Percentiles rank a stretch among this genome's conserved stretches.
Conservation (phyloP, 2,329 filamentous ascomycete species). For the Neonectria neomacrospora region DNA sequence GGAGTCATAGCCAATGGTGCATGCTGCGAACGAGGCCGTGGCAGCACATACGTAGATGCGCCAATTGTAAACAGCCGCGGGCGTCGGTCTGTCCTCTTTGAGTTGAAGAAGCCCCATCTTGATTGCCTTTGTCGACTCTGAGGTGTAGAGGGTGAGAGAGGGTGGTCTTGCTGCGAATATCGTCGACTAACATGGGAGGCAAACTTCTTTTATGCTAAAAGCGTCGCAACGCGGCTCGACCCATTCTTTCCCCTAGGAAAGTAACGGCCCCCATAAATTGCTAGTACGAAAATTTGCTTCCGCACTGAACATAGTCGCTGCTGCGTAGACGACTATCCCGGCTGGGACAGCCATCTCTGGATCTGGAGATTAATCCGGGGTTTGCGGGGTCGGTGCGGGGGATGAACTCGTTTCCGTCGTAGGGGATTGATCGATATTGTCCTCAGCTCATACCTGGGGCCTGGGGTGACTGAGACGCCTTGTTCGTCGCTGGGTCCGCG, state of each 20-base stretch:
- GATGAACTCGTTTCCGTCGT: conserved; percentile 44
- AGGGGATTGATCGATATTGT: conserved; percentile 32
- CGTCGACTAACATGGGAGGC: conserved; percentile 13
- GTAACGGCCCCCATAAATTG: neutral
- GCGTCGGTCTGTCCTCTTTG: conserved; percentile 67
- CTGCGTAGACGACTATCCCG: neutral
- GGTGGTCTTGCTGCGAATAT: no score
- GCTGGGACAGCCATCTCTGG: conserved; percentile 26
- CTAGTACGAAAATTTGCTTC: neutral
- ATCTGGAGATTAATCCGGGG: conserved; percentile 40
- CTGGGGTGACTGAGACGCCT: conserved; percentile 8
- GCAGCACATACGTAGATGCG: conserved; percentile 65
- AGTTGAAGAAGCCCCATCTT: conserved; percentile 60
- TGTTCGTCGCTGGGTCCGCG: neutral
- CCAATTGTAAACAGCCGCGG: conserved; percentile 69
- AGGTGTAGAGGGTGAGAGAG: conserved; percentile 12
- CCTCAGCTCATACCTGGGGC: conserved; percentile 27
- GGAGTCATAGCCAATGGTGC: conserved; percentile 72
- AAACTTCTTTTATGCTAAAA: conserved; percentile 29
- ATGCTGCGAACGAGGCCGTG: conserved; percentile 66
- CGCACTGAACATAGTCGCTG: conserved; percentile 1
- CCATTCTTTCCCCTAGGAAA: conserved; percentile 12
- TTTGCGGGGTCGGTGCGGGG: conserved; percentile 46
- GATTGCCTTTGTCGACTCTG: conserved; percentile 7
- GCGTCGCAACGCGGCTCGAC: conserved; percentile 18